Base-by-base conservation (phyloP, 257 asterid genomes). In the Solanum appendiculatum region DNA sequence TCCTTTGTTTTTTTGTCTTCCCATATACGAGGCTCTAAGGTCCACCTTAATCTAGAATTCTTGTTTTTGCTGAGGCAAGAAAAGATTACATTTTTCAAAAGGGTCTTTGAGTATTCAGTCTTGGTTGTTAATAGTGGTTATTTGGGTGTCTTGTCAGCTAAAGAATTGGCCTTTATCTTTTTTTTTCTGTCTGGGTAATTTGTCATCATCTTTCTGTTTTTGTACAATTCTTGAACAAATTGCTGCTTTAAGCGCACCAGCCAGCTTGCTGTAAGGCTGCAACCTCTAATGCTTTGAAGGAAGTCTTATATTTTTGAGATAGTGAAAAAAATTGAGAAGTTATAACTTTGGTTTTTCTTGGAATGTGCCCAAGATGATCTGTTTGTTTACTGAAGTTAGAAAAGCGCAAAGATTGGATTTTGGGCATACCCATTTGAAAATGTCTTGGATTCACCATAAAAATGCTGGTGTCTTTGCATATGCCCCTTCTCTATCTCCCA, bases 351-450 rank as follows among this genome's bases (percentile, higher is more conserved):
- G 31, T 58, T 72, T 58, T 72, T 86, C 72, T 86, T 72, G 82
- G 58, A 14, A 51, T 86, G 73, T 63, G 31, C 39, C 40, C 70
- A n/a, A 66, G 44, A 85, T 85, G 87, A 66, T 66, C 66, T 66
- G 31, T 85, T 66, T 70, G 66, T 63, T 64, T 63, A 54, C 27
- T 6, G 60, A 68, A 63, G n/a, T 84, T 66, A 66, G 81, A 39
- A 66, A 66, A 56, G 92, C 89, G 77, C 80, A 88, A 85, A 90
- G 89, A 83, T 88, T 88, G 92, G 37, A 89, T 66, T 88, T 90
- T 82, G 92, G 90, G 90, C 90, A 84, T 72, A 44, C 88, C 89
- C 94, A 92, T 88, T 48, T 94, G 91, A 93, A 90, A 82, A 75
- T 88, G 60, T 89, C 93, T 42, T 91, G 93, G 97, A 91, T 90